Evolutionary conservation across 345 rosid species (phyloP).

Genomic region (Eucalyptus brandiana): DNA sequence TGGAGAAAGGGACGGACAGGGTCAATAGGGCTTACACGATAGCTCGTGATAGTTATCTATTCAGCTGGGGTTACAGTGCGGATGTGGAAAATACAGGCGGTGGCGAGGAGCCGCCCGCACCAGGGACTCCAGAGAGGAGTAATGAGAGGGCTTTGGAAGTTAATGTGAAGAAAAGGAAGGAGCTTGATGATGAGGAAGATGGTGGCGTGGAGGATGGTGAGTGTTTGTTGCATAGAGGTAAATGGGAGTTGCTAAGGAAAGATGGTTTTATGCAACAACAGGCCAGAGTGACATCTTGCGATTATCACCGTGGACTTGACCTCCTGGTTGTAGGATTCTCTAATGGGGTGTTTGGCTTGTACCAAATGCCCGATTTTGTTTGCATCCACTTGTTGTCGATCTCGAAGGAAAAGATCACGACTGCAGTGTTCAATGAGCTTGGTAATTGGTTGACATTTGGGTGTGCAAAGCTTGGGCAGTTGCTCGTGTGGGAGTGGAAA

Average conservation of each 20-base stretch:
- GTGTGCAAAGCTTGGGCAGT: constrained; percentile 86
- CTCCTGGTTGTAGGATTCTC: constrained; percentile 88
- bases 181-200: constrained; percentile 25
- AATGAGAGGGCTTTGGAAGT: constrained; percentile 7
- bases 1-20: constrained; percentile 42
- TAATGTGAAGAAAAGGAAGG: constrained; percentile 45
- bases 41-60: constrained; percentile 67
- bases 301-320: constrained; percentile 76
- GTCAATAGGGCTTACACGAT: constrained; percentile 54
- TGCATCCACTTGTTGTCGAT: constrained; percentile 79
- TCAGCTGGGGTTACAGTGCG: constrained; percentile 57
- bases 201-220: constrained; percentile 8
- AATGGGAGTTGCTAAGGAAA: constrained; percentile 72
- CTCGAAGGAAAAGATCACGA: constrained; percentile 81
- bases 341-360: constrained; percentile 82
- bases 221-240: constrained; percentile 45
- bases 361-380: constrained; percentile 93
- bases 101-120: constrained; percentile 39
- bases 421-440: constrained; percentile 70
- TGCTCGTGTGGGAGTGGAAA: constrained; percentile 98
- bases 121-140: constrained; percentile 51
- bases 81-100: constrained; percentile 13
- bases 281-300: constrained; percentile 66
- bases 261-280: constrained; percentile 66
- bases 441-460: constrained; percentile 98